phyloP scores from a whole-genome alignment of 2,329 filamentous ascomycete genomes.

The Zalaria sp. region DNA sequence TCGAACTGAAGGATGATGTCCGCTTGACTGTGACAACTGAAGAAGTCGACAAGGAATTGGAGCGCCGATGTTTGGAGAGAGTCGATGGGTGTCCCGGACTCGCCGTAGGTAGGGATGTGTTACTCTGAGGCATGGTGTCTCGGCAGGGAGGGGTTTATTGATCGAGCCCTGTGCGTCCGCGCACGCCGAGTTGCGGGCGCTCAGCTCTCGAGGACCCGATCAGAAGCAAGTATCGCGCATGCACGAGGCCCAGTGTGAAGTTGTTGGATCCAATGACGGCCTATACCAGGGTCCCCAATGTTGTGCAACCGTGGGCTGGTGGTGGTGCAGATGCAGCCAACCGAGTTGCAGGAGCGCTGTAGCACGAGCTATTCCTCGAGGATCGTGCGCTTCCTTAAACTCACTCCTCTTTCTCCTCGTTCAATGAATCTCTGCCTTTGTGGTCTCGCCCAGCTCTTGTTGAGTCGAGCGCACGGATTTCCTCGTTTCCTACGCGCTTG shows the following conservation, averaged over 20 bases:
- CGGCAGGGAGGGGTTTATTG: not conserved
- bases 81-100: not conserved
- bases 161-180: not conserved
- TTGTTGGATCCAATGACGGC: not conserved
- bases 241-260: not conserved
- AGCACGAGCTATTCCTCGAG: too few relatives aligned
- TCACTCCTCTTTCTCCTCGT: too few relatives aligned
- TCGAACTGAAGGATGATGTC: slow-evolving; percentile 21
- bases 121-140: not conserved
- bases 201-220: not conserved
- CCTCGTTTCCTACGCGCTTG: too few relatives aligned
- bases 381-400: too few relatives aligned
- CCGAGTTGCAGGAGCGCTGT: too few relatives aligned
- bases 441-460: too few relatives aligned
- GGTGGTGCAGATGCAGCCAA: not conserved
- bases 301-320: not conserved
- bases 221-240: not conserved
- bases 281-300: not conserved
- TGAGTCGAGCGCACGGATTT: too few relatives aligned
- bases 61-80: slow-evolving; percentile 5
- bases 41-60: slow-evolving; percentile 30
- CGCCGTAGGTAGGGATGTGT: not conserved
- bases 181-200: not conserved
- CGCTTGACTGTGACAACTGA: slow-evolving; percentile 27
- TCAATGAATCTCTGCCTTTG: too few relatives aligned